Evolutionary conservation across 805 yeast species (phyloP).

Genomic region (Dipodascopsis uninucleata): DNA sequence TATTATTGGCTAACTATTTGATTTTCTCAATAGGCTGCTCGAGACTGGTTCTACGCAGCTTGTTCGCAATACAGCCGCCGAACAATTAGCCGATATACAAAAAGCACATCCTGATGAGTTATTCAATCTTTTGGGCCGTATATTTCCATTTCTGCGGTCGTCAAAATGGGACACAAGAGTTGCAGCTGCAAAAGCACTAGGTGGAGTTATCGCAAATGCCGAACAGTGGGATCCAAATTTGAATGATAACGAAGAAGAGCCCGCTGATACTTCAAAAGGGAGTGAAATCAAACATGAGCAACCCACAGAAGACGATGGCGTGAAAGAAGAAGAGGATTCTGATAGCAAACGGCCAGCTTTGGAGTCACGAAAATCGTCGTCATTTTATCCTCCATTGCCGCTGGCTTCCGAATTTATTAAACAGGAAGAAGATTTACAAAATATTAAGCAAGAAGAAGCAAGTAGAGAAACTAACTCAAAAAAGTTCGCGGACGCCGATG

Average conservation of each 20-base stretch:
- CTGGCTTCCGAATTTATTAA: slow-evolving; percentile 27
- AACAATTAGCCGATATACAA: slow-evolving; percentile 90
- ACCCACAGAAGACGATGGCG: slow-evolving; percentile 29
- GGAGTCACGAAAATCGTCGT: background rate
- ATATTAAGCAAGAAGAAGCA: slow-evolving; percentile 29
- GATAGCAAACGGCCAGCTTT: background rate
- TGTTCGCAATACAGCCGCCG: slow-evolving; percentile 94
- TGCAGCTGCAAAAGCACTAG: slow-evolving; percentile 91
- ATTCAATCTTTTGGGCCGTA: slow-evolving; percentile 74
- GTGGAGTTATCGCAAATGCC: slow-evolving; percentile 81
- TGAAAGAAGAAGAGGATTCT: slow-evolving; percentile 25
- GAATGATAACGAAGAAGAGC: slow-evolving; percentile 32
- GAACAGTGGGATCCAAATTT: slow-evolving; percentile 80
- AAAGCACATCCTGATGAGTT: slow-evolving; percentile 93
- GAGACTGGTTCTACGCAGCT: slow-evolving; percentile 95
- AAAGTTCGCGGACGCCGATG: slow-evolving; percentile 23
- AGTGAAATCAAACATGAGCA: no score
- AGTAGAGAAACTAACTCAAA: background rate
- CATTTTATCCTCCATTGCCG: slow-evolving; percentile 14
- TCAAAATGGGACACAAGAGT: slow-evolving; percentile 94
- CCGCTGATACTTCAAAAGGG: slow-evolving; percentile 7
- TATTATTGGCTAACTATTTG: no score
- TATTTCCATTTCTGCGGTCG: slow-evolving; percentile 80
- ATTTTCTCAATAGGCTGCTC: slow-evolving; percentile 37
- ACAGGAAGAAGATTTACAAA: slow-evolving; percentile 31